Base-by-base conservation (phyloP, 805 yeast species). In the Ogataea populi-albae region DNA sequence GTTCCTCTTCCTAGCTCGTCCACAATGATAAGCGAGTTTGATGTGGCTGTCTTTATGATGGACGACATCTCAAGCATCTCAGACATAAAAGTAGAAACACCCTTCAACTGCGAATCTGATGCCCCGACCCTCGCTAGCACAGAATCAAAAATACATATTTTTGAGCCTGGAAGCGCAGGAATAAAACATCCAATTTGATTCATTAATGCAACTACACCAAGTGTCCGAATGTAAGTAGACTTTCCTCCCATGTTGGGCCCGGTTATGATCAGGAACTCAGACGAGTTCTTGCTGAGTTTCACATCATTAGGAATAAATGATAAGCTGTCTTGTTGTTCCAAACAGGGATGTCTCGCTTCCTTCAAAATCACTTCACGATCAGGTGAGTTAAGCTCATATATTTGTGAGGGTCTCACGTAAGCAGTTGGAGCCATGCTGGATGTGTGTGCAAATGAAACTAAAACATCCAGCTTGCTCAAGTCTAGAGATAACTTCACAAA, bases 171-270 rank as follows among this genome's bases (percentile, higher is more conserved):
- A 9, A 66, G 65, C 42, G 83, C 81, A 2, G 98, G 98, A 17
- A 89, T 78, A 54, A 82, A 89, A 40, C 93, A 82, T 1, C 97
- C 97, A 15, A 87, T 75, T 57, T 89, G 97, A 18, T 86, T 85
- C 85, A 89, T 72, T 31, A 89, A 64, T 3, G 93, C 81, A 37
- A 88, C 81, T 1, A 84, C 93, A 9, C 96, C 97, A 31, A 86
- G 70, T 52, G 89, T 95, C 45, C 96, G 72, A 32, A 89, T 87
- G 57, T 85, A 89, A 0, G 97, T 89, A 0, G 96, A 87, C 59
- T 89, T 89, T 55, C 97, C 97, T 43, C 97, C 97, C 97, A 89
- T 89, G 57, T 89, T 89, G 23, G 97, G 97, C 22, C 97, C 97
- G 0, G 97, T 89, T 17, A 93, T 86, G 15, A 93, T 83, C 6